Percentiles rank a stretch among this genome's conserved stretches.
These are phyloP conservation scores for Diutina scorzettiae DNA, from an alignment of 1,139 yeast species.

Conservation along the genomic window DNA sequence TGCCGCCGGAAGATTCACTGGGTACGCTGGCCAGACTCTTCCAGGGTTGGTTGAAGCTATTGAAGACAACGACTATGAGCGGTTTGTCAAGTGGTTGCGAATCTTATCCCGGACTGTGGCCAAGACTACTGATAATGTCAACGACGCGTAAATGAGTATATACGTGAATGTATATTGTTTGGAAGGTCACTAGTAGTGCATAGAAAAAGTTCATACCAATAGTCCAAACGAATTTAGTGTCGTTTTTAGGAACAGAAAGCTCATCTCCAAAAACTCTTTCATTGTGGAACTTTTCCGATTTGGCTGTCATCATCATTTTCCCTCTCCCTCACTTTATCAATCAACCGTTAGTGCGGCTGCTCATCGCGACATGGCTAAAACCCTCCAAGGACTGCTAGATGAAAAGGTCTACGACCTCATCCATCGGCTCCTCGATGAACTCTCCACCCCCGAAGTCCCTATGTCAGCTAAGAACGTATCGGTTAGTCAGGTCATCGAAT, in stretches of 20 bases:
- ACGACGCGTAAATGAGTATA: no score
- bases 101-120: neutral
- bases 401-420: constrained; percentile 38
- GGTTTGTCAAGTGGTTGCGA: constrained; percentile 3
- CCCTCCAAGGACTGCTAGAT: constrained; percentile 19
- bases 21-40: constrained; percentile 72
- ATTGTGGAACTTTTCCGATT: no score
- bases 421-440: constrained; percentile 39
- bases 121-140: no score
- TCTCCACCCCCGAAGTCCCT: constrained; percentile 35
- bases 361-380: constrained; percentile 1
- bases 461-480: constrained; percentile 53
- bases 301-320: no score
- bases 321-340: neutral
- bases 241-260: no score
- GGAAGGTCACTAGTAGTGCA: no score
- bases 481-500: constrained; percentile 37
- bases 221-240: no score
- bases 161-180: no score
- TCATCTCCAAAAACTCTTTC: no score
- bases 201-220: no score
- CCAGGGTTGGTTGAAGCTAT: constrained; percentile 76
- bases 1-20: constrained; percentile 79
- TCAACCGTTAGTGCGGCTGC: neutral
- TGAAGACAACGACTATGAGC: constrained; percentile 34